Evolutionary conservation across 257 asterid species (phyloP).

Genomic region (Solanum commersonii): DNA sequence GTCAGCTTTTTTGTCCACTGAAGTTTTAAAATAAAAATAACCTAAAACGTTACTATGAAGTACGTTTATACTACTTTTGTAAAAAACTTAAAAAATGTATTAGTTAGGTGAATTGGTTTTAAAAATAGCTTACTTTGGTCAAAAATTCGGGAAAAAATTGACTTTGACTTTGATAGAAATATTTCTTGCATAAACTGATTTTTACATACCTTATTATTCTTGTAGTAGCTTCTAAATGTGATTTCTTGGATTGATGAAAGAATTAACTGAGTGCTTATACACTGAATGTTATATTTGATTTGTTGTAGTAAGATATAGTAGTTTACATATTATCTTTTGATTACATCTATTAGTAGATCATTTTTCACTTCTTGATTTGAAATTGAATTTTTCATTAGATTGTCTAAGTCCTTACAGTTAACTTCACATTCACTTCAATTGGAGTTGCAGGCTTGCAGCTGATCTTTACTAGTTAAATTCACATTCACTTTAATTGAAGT

Average conservation of each 20-base stretch:
- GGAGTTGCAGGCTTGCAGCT: too few species aligned
- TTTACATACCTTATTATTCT: neutral
- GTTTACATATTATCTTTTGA: neutral
- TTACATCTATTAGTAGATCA: neutral
- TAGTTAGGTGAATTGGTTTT: too few species aligned
- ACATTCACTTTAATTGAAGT: too few species aligned
- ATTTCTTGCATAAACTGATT: neutral
- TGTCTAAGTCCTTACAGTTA: neutral
- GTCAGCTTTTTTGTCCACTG: too few species aligned
- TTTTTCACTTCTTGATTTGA: neutral
- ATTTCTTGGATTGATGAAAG: neutral
- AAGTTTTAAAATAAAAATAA: too few species aligned
- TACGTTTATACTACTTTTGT: too few species aligned
- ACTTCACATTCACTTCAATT: neutral
- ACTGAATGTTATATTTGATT: neutral
- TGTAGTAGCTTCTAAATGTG: neutral
- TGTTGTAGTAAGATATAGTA: neutral
- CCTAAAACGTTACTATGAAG: too few species aligned
- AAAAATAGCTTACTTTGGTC: too few species aligned
- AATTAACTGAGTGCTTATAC: neutral
- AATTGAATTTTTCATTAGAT: too few species aligned
- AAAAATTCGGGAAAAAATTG: too few species aligned
- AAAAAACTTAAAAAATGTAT: too few species aligned
- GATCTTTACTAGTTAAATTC: too few species aligned
- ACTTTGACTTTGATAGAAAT: neutral